phyloP scores from a whole-genome alignment of 2,329 filamentous ascomycete species.

The Colletotrichum truncatum region DNA sequence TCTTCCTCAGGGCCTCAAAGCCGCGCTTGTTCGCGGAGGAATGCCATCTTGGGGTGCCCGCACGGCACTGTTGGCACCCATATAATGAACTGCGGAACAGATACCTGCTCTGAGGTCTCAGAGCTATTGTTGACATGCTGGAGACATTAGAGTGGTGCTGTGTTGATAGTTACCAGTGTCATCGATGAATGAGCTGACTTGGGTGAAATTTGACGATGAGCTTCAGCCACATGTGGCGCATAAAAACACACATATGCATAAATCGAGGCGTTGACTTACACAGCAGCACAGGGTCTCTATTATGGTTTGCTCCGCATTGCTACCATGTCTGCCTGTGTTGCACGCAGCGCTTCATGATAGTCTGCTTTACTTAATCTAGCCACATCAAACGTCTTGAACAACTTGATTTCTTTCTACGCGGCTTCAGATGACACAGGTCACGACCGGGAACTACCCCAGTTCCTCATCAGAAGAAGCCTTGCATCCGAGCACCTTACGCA shows the following conservation, averaged over 20 bases:
- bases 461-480: neutral
- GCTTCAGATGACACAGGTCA: constrained; percentile 8
- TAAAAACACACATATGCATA: neutral
- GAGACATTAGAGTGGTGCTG: neutral
- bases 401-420: neutral
- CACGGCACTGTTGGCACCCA: constrained; percentile 5
- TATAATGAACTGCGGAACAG: neutral
- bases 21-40: constrained; percentile 26
- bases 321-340: too few species aligned
- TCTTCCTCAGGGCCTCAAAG: constrained; percentile 29
- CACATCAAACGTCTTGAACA: neutral
- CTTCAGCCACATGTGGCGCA: constrained; percentile 30
- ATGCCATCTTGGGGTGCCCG: constrained; percentile 16
- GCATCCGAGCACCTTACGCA: neutral
- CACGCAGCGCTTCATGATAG: too few species aligned
- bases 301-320: neutral
- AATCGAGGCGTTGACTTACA: constrained; percentile 16
- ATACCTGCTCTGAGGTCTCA: constrained; percentile 9
- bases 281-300: neutral
- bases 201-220: constrained; percentile 29
- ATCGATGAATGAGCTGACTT: constrained; percentile 12
- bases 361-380: neutral
- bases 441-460: neutral
- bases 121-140: constrained; percentile 23
- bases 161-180: neutral